A percentile compares a stretch with the other conserved stretches of the same genome.
Evolutionary conservation across 306 rosid genomes (phyloP).

Genomic region (Casuarina glauca): DNA sequence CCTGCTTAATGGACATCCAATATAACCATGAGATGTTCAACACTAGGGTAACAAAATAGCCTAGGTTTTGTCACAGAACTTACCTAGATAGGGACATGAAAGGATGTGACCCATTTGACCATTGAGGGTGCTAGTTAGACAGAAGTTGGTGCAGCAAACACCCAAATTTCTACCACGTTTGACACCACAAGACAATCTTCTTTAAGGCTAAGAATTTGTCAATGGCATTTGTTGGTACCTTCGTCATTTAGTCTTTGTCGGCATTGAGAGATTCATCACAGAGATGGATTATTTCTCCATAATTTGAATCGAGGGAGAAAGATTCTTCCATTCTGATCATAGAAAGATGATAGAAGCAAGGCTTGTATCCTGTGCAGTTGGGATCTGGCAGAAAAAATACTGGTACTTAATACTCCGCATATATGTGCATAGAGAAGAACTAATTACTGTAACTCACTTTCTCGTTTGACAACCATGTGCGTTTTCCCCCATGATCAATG

Average conservation of each 20-base stretch:
- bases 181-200: constrained; percentile 22
- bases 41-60: not conserved
- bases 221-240: constrained; percentile 34
- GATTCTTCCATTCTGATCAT: not conserved
- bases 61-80: constrained; percentile 4
- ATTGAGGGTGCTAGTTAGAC: constrained; percentile 40
- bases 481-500: not conserved
- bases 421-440: not conserved
- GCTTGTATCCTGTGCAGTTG: not conserved
- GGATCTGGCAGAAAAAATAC: too few species aligned
- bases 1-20: not conserved
- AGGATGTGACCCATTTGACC: constrained; percentile 43
- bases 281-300: constrained; percentile 6
- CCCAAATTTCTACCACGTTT: constrained; percentile 33
- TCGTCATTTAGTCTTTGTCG: constrained; percentile 46
- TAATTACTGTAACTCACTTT: not conserved
- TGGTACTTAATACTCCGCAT: not conserved
- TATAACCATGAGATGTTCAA: not conserved
- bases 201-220: constrained; percentile 29
- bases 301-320: not conserved
- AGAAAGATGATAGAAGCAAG: not conserved
- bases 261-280: not conserved
- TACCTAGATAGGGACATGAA: constrained; percentile 32
- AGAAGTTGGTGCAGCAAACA: constrained; percentile 63
- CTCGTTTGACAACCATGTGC: not conserved